Evolutionary conservation across 1,284 basidiomycete genomes (phyloP).

Genomic region (Limonomyces culmigenus): DNA sequence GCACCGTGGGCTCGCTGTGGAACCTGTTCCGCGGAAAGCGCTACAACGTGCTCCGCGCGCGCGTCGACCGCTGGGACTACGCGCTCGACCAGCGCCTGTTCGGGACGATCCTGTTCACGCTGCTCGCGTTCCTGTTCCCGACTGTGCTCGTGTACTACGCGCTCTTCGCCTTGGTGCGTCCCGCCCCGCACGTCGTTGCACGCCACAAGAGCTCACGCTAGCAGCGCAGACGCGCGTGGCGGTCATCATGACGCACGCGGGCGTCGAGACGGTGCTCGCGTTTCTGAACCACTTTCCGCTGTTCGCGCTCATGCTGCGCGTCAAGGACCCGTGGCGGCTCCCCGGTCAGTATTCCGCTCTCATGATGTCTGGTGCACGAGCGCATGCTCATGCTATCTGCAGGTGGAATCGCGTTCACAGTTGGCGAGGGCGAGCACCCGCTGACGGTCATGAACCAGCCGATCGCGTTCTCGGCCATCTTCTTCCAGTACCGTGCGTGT

Average conservation of each 20-base stretch:
- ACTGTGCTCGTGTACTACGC: slow-evolving; percentile 80
- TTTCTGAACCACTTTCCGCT: slow-evolving; percentile 86
- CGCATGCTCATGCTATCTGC: background rate
- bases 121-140: slow-evolving; percentile 81
- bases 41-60: slow-evolving; percentile 66
- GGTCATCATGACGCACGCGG: slow-evolving; percentile 40
- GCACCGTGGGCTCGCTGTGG: slow-evolving; percentile 59
- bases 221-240: slow-evolving; percentile 39
- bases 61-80: slow-evolving; percentile 81
- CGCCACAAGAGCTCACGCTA: too few species aligned
- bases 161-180: slow-evolving; percentile 59
- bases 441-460: slow-evolving; percentile 14
- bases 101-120: slow-evolving; percentile 88
- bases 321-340: slow-evolving; percentile 73
- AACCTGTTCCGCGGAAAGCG: slow-evolving; percentile 92
- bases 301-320: slow-evolving; percentile 73
- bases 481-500: slow-evolving; percentile 20
- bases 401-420: slow-evolving; percentile 18
- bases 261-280: slow-evolving; percentile 45
- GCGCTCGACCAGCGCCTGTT: slow-evolving; percentile 89
- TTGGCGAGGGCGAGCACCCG: background rate
- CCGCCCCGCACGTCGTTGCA: too few species aligned
- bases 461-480: slow-evolving; percentile 17
- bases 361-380: slow-evolving; percentile 1
- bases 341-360: slow-evolving; percentile 35